phyloP scores from a whole-genome alignment of 129 eudicot species.

The Tagetes patula region DNA sequence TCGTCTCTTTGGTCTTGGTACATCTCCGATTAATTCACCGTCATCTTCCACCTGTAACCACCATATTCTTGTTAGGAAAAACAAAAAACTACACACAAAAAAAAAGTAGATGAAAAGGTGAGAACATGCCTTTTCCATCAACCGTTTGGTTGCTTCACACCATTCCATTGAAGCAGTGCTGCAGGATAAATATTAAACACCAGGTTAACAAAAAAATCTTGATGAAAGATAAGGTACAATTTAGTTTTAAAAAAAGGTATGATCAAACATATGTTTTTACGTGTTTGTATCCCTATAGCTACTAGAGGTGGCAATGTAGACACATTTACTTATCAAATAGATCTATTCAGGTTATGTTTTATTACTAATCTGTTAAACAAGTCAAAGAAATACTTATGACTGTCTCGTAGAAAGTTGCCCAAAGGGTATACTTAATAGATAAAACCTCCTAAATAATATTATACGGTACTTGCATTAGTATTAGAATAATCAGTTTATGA shows the following conservation, averaged over 20 bases:
- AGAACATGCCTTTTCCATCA: conserved; percentile 57
- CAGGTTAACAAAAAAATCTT: conserved; percentile 20
- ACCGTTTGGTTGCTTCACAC: conserved; percentile 53
- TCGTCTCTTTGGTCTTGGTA: conserved; percentile 64
- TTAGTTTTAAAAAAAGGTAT: not conserved
- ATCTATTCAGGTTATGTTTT: not conserved
- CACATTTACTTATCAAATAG: conserved; percentile 1
- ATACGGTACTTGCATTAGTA: not conserved
- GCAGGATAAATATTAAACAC: conserved; percentile 23
- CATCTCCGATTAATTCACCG: conserved; percentile 51
- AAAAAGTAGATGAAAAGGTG: conserved; percentile 21
- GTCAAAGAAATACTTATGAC: not conserved
- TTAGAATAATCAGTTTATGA: not conserved
- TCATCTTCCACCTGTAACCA: conserved; percentile 62
- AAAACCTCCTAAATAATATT: not conserved
- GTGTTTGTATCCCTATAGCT: conserved; percentile 5
- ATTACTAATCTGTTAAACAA: not conserved
- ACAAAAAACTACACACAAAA: not conserved
- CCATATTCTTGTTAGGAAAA: conserved; percentile 15
- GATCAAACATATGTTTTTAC: not conserved
- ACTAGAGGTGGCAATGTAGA: conserved; percentile 4
- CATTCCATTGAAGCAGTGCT: conserved; percentile 65
- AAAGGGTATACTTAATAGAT: not conserved
- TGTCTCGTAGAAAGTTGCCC: not conserved
- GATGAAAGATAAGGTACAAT: conserved; percentile 3